Base-by-base conservation (phyloP, 2,329 filamentous ascomycete genomes). In the Colletotrichum orchidophilum region DNA sequence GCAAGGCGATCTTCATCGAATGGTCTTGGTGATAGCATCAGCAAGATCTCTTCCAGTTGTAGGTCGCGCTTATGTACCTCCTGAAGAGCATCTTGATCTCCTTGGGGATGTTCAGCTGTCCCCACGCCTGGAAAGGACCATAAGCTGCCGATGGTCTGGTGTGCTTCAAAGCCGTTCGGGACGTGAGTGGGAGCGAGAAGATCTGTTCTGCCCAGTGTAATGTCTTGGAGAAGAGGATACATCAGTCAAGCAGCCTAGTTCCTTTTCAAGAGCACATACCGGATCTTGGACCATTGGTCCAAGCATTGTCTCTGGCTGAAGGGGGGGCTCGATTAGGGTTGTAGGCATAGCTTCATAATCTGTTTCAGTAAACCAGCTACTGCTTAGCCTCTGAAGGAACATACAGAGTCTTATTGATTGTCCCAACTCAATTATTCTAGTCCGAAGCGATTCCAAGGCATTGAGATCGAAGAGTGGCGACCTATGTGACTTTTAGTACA, bases 141-240 rank as follows among this genome's bases (percentile, higher is more conserved):
- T 81, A 83, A 6, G 85, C 85, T 72, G 78, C 81, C 2, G 86
- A 88, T 3, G 59, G 26, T 39, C 52, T 73, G 39, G 21, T 64
- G 58, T 85, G 81, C 74, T 83, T 85, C 61, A 90, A 78, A 5
- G 83, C 81, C 5, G 87, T 90, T 13, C 85, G 81, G 12, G 84
- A 85, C 0, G 87, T 83, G 49, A 89, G 79, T 0, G 87, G 86
- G 24, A 86, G 81, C 1, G 87, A 86, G 73, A 91, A 91, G 27
- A 91, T 89, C 50, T 87, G 84, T 74, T 90, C 85, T 6, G 89
- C 88, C 90, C 90, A 92, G 75, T 91, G 89, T 5, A 83, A 79
- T 60, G 80, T 81, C 87, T 90, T 71, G 63, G 33, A n/a, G 11
- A 18, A 13, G 5, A 57, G 26, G n/a, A 26, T 9, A 21, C 26